These are phyloP conservation scores for Trichoderma sp. DNA, from an alignment of 2,329 filamentous ascomycete species.

Conservation along the genomic window DNA sequence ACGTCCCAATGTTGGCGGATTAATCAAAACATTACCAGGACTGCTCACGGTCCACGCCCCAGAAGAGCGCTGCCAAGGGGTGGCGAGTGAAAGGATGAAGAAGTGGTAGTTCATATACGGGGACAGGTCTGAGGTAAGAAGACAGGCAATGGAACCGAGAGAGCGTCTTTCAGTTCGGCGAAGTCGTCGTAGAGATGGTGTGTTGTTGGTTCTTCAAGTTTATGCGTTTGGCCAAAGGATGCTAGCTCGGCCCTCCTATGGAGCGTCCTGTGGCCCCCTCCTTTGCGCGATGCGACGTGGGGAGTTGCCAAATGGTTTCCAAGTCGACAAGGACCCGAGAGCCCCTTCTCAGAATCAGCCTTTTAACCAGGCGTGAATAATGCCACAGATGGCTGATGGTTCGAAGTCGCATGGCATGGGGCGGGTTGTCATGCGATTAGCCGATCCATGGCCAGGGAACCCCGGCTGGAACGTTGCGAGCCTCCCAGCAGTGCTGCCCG, in stretches of 20 bases:
- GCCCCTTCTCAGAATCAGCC: constrained; percentile 1
- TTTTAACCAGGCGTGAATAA: constrained; percentile 18
- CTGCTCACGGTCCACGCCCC: not conserved
- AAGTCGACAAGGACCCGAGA: not conserved
- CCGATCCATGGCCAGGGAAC: not conserved
- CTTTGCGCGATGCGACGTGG: constrained; percentile 1
- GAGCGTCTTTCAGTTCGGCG: constrained; percentile 10
- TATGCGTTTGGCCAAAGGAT: constrained; percentile 21
- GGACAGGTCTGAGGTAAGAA: not conserved
- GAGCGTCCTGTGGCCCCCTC: constrained; percentile 11
- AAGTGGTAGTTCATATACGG: constrained; percentile 1
- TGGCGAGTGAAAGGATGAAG: not conserved
- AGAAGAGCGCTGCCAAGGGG: not conserved
- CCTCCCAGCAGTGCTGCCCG: not conserved
- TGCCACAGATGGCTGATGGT: not conserved
- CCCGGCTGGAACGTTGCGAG: not conserved
- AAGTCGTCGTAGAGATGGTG: constrained; percentile 22
- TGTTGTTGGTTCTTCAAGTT: constrained; percentile 26
- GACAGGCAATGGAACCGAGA: not conserved
- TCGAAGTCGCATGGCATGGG: constrained; percentile 2
- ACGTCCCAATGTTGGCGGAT: not conserved
- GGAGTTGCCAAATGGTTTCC: constrained; percentile 16
- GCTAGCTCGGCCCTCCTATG: constrained; percentile 12
- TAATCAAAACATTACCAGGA: not conserved
- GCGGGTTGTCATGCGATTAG: constrained; percentile 11